Conservation (phyloP, 192 early-diverging fungal genomes). For the Coemansia reversa region DNA sequence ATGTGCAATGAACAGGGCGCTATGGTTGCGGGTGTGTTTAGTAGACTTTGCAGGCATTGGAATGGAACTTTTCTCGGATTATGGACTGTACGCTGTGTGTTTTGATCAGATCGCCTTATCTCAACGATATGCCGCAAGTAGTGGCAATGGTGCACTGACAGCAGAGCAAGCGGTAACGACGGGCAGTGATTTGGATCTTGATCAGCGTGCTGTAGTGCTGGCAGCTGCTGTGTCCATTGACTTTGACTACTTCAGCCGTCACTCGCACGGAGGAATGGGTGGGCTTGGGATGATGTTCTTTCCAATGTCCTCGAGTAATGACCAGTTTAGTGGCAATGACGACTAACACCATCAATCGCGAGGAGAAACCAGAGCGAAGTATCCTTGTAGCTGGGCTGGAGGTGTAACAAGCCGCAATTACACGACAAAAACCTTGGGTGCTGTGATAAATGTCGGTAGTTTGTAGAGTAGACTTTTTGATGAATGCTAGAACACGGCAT, state of each 20-base stretch:
- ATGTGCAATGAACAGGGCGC: constrained; percentile 36
- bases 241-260: constrained; percentile 84
- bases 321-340: background rate
- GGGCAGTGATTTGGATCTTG: constrained; percentile 61
- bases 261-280: constrained; percentile 56
- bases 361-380: too few species aligned
- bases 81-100: constrained; percentile 77
- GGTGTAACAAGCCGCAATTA: too few species aligned
- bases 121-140: constrained; percentile 8
- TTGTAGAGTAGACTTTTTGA: background rate
- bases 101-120: constrained; percentile 57
- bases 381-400: too few species aligned
- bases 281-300: constrained; percentile 1
- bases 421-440: too few species aligned
- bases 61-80: constrained; percentile 77
- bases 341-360: background rate
- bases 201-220: constrained; percentile 78
- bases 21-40: constrained; percentile 64
- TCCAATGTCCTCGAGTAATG: constrained; percentile 11
- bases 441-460: too few species aligned
- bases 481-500: background rate
- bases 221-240: constrained; percentile 84
- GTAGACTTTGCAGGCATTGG: constrained; percentile 84
- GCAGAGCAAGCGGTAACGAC: constrained; percentile 9
- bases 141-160: constrained; percentile 15